Evolutionary conservation across 306 rosid genomes (phyloP).

Genomic region (Cicer cuneatum): DNA sequence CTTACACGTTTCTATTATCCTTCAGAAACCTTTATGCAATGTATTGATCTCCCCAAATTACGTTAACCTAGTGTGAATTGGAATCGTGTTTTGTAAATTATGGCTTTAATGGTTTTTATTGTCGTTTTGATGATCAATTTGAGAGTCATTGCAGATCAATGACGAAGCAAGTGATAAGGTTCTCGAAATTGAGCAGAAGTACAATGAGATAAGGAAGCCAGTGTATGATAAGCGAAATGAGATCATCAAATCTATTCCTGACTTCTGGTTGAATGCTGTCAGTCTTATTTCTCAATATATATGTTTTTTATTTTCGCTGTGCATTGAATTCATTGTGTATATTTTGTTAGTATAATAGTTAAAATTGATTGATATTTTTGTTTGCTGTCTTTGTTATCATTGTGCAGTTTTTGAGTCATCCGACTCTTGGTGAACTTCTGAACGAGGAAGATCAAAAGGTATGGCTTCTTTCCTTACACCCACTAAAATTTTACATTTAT

Average conservation of each 20-base stretch:
- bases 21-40: neutral
- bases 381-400: neutral
- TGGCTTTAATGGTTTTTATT: neutral
- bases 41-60: neutral
- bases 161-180: slow-evolving; percentile 95
- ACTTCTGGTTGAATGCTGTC: slow-evolving; percentile 93
- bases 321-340: neutral
- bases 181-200: slow-evolving; percentile 88
- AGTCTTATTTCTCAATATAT: slow-evolving; percentile 29
- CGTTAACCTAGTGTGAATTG: neutral
- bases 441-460: slow-evolving; percentile 31
- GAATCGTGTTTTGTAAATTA: neutral
- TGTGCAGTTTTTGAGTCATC: slow-evolving; percentile 35
- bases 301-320: neutral
- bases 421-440: slow-evolving; percentile 18
- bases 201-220: slow-evolving; percentile 81
- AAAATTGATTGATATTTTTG: neutral
- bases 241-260: slow-evolving; percentile 82
- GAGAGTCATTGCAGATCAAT: slow-evolving; percentile 54
- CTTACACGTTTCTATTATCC: neutral
- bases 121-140: neutral
- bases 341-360: neutral
- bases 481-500: neutral
- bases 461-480: neutral
- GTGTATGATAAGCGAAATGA: slow-evolving; percentile 79